Conservation (phyloP, 345 rosid genomes). For the Eucalyptus marginata region DNA sequence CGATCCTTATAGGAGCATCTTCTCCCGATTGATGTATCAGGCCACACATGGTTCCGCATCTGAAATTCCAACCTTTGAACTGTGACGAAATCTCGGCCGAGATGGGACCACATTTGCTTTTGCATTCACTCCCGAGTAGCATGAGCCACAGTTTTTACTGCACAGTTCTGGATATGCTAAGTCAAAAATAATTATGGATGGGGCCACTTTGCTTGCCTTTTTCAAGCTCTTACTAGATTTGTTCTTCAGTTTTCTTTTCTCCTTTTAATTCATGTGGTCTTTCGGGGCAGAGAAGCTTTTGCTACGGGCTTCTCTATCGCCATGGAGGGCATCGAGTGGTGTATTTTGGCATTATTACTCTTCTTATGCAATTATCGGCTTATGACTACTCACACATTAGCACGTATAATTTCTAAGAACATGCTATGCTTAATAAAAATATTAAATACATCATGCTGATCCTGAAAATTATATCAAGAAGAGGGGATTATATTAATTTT, state of each 20-base stretch:
- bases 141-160: not conserved
- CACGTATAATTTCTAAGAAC: no score
- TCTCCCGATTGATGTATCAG: not conserved
- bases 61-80: conserved; percentile 53
- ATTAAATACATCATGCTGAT: no score
- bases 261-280: not conserved
- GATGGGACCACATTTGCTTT: not conserved
- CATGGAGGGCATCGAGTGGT: no score
- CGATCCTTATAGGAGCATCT: conserved; percentile 56
- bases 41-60: conserved; percentile 34
- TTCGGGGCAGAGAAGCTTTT: not conserved
- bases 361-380: no score
- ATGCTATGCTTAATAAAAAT: no score
- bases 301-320: not conserved
- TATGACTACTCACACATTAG: no score
- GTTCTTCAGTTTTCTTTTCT: not conserved
- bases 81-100: conserved; percentile 3
- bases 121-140: not conserved
- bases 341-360: no score
- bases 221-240: not conserved
- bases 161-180: not conserved
- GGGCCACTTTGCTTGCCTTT: not conserved
- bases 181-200: not conserved
- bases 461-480: no score
- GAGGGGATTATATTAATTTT: no score